Evolutionary conservation across 2,329 filamentous ascomycete genomes (phyloP).

Genomic region (Dothidotthia symphoricarpi): DNA sequence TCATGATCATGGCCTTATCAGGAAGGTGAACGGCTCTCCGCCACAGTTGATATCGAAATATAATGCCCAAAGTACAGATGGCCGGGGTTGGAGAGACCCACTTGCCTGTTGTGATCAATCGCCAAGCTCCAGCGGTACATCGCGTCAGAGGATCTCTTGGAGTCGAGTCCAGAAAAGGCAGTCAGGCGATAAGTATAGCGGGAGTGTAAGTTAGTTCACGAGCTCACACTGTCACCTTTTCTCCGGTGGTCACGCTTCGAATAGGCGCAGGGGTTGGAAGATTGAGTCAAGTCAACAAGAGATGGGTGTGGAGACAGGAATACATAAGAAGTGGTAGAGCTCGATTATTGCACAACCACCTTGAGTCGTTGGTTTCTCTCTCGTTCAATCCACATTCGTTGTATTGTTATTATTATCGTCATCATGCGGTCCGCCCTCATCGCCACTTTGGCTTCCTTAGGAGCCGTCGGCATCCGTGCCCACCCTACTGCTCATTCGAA

Average conservation of each 20-base stretch:
- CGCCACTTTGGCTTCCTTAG: conserved; percentile 23
- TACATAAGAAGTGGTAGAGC: conserved; percentile 13
- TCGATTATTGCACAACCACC: neutral
- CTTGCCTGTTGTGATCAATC: conserved; percentile 19
- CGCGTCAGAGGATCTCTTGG: conserved; percentile 6
- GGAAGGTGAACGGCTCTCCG: conserved; percentile 16
- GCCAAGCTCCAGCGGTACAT: conserved; percentile 13
- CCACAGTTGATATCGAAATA: conserved; percentile 7
- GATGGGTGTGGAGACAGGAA: neutral
- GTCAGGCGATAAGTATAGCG: conserved; percentile 6
- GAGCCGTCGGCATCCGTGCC: conserved; percentile 17
- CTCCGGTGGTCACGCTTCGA: too few relatives aligned
- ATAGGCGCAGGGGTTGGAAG: too few relatives aligned
- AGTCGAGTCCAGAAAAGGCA: conserved; percentile 13
- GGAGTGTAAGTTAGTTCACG: neutral
- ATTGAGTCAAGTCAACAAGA: too few relatives aligned
- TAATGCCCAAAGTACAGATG: conserved; percentile 14
- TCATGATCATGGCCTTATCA: conserved; percentile 5
- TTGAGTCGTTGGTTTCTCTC: neutral
- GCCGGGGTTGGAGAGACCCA: conserved; percentile 10
- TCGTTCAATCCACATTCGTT: conserved; percentile 9
- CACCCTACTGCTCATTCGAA: conserved; percentile 18
- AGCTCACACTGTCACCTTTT: too few relatives aligned
- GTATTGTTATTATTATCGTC: conserved; percentile 5
- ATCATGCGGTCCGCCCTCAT: conserved; percentile 28